Percentiles rank a stretch among this genome's conserved stretches.
phyloP scores from a whole-genome alignment of 768 basidiomycete species.

The Mycena vulgaris region DNA sequence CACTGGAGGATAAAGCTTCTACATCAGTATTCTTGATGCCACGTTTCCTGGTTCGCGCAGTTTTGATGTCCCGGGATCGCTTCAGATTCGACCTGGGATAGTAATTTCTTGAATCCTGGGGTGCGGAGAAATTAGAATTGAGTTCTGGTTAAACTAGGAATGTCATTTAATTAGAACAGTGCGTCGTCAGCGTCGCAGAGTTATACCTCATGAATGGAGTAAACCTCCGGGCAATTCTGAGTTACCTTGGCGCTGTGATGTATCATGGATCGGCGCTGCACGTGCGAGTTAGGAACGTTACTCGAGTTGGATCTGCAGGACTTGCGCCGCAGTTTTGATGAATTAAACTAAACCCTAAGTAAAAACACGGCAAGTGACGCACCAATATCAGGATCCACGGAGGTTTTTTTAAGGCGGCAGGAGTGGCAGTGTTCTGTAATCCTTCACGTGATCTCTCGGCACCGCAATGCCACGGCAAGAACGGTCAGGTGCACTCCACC shows the following conservation, averaged over 20 bases:
- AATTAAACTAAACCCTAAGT: background rate
- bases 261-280: background rate
- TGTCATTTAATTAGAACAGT: too few relatives aligned
- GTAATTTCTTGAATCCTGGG: too few relatives aligned
- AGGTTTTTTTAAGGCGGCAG: background rate
- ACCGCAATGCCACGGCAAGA: background rate
- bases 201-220: too few relatives aligned
- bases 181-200: too few relatives aligned
- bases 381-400: background rate
- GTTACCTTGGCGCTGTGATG: background rate
- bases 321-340: background rate
- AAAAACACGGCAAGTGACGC: background rate
- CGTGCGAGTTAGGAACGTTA: background rate
- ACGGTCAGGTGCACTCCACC: background rate
- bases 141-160: too few relatives aligned
- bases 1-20: too few relatives aligned
- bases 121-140: too few relatives aligned
- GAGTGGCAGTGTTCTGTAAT: conserved; percentile 1
- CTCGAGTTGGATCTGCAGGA: background rate
- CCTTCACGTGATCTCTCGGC: background rate
- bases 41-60: too few relatives aligned
- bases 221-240: too few relatives aligned
- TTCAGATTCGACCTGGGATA: too few relatives aligned
- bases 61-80: too few relatives aligned
- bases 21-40: too few relatives aligned